Conservation (phyloP, 148 eudicot genomes). For the Persicaria tinctoria region DNA sequence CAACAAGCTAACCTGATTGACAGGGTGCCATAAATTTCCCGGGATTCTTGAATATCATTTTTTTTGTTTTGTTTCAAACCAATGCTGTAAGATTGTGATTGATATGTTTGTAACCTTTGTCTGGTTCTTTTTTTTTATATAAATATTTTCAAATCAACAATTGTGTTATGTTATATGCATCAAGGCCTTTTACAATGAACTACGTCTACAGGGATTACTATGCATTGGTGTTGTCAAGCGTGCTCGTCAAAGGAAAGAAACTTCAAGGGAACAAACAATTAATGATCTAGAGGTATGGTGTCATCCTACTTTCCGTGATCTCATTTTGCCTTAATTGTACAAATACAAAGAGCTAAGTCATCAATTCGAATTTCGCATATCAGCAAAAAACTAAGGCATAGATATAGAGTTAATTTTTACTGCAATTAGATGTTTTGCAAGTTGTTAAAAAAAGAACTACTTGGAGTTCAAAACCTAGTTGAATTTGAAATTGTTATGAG, state of each 20-base stretch:
- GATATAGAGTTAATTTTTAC: background rate
- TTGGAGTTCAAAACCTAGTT: too few relatives aligned
- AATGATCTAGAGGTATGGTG: slow-evolving; percentile 66
- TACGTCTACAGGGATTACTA: slow-evolving; percentile 51
- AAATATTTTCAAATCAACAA: too few relatives aligned
- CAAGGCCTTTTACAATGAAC: background rate
- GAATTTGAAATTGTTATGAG: too few relatives aligned
- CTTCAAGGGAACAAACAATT: slow-evolving; percentile 57
- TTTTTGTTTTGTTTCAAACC: background rate
- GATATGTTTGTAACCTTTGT: background rate
- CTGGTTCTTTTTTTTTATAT: background rate
- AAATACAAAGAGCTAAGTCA: background rate
- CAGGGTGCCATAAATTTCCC: background rate
- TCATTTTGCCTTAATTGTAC: background rate
- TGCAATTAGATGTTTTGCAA: background rate
- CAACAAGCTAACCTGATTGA: background rate
- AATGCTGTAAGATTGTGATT: background rate
- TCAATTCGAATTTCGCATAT: background rate
- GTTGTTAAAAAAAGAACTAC: too few relatives aligned
- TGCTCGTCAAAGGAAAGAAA: slow-evolving; percentile 63
- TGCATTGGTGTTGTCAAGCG: slow-evolving; percentile 87
- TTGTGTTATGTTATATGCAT: too few relatives aligned
- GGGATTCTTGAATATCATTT: background rate
- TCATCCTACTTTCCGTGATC: background rate
- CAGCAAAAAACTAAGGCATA: background rate